Conservation (phyloP, 192 early-diverging fungal species). For the Linnemannia elongata region DNA sequence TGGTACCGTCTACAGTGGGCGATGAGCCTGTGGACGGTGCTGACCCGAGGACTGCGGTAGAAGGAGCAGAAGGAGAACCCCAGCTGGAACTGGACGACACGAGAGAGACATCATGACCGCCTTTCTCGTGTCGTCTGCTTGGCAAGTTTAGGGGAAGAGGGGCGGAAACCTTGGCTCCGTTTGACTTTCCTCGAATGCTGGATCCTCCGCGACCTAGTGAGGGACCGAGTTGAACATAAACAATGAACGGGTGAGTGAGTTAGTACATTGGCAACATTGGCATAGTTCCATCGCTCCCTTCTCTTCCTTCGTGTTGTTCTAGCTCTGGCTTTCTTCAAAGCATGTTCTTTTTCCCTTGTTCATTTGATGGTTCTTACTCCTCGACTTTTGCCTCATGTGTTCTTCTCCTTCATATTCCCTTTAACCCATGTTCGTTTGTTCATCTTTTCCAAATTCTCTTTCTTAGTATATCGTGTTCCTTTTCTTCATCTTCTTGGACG, state of each 20-base stretch:
- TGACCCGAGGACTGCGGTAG: slow-evolving; percentile 22
- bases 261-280: background rate
- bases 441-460: no score
- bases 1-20: background rate
- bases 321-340: no score
- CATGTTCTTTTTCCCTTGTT: no score
- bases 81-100: slow-evolving; percentile 38
- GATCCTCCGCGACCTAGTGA: slow-evolving; percentile 2
- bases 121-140: slow-evolving; percentile 42
- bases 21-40: slow-evolving; percentile 25
- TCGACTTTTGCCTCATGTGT: no score
- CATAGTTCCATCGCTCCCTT: background rate
- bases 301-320: no score
- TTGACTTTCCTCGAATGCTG: slow-evolving; percentile 25
- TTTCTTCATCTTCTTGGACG: no score
- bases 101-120: slow-evolving; percentile 26
- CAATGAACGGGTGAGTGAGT: background rate
- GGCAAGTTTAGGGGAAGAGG: slow-evolving; percentile 51
- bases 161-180: slow-evolving; percentile 35
- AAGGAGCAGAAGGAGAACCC: slow-evolving; percentile 29
- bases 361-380: no score
- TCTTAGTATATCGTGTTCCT: no score
- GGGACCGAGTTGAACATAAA: background rate
- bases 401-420: no score
- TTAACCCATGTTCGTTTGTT: no score